Evolutionary conservation across 768 basidiomycete genomes (phyloP), one percentile per base, ranked within the genome.

Genomic region (Tricholomella constricta): DNA sequence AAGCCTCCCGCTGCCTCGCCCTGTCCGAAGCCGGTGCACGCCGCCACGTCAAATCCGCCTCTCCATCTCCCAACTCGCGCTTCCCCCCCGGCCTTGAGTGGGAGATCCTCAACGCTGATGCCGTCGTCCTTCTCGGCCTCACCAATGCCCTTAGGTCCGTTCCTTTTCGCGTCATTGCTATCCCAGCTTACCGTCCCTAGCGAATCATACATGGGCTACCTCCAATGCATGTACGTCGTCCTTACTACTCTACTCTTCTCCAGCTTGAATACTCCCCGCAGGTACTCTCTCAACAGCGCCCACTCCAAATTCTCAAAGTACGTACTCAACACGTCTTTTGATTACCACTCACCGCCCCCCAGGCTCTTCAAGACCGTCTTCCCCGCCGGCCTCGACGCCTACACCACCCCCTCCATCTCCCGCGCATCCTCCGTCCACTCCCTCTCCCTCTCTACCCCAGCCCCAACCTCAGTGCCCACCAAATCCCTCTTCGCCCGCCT

Each of bases 241-340:
- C n/a, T n/a, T n/a, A n/a, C n/a, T n/a, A n/a, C n/a, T n/a, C n/a
- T n/a, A n/a, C n/a, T n/a, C n/a, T n/a, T n/a, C n/a, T n/a, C n/a
- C n/a, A n/a, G n/a, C n/a, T n/a, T n/a, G n/a, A n/a, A n/a, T n/a
- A n/a, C n/a, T n/a, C n/a, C n/a, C n/a, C n/a, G n/a, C n/a, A n/a
- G n/a, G n/a, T n/a, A n/a, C n/a, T n/a, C 31, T 4, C 14, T 32
- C 38, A 88, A 87, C 60, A 82, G 81, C 57, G 88, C 88, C 11
- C 86, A 91, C 61, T 81, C 85, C 2, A 89, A 87, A 62, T 91
- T 89, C 59, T 77, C 82, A 8, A 90, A 84, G 85, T 87, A 62
- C 20, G 71, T 63, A 19, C 7, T 34, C 9, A 46, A 17, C 14
- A 20, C 23, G 25, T 25, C 47, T 27, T 15, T n/a, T 45, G 4